Base-by-base conservation (phyloP, 1,284 basidiomycete species). In the Phellinidium pouzarii region DNA sequence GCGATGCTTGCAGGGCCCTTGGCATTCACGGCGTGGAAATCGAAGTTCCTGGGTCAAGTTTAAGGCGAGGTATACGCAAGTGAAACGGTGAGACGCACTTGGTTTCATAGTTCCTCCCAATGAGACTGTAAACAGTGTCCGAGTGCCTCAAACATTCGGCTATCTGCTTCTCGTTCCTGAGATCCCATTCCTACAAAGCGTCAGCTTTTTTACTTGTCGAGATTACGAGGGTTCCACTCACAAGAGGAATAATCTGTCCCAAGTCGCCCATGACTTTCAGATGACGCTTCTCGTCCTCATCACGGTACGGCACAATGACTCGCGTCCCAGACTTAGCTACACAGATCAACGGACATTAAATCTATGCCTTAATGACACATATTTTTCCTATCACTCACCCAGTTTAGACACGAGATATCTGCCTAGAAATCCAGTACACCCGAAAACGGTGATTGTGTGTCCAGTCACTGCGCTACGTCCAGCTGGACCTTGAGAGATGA, bases 381-480 rank as follows among this genome's bases (percentile, higher is more conserved):
- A 17, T 11, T 6, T n/a, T n/a, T n/a, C n/a, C n/a, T n/a, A 19
- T 40, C 25, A 69, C 83, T 58, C 62, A 91, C 89, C 89, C 11
- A 96, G 79, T 73, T 96, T 96, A 45, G 87, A 80, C 44, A 99
- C 91, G 49, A 98, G 74, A 71, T 98, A 99, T 64, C 94, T 76
- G 48, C 95, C 95, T 51, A 99, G 74, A 69, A 98, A 99, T 5
- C 94, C 92, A 8, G 94, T 98, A 65, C 86, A 91, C 31, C 95
- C 95, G 73, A 99, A 99, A 52, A 99, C 94, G 26, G 95, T 99
- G 40, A 88, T 95, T 44, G 87, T 82, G 70, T 94, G 93, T 2
- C 94, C 94, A 48, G 85, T 85, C 57, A 85, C 81, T 5, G 91
- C 84, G 64, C 91, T 93, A 62, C 94, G 84, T 49, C 93, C 93